Base-by-base conservation (phyloP, 495 filamentous ascomycete species). In the Podospora pseudocomata region DNA sequence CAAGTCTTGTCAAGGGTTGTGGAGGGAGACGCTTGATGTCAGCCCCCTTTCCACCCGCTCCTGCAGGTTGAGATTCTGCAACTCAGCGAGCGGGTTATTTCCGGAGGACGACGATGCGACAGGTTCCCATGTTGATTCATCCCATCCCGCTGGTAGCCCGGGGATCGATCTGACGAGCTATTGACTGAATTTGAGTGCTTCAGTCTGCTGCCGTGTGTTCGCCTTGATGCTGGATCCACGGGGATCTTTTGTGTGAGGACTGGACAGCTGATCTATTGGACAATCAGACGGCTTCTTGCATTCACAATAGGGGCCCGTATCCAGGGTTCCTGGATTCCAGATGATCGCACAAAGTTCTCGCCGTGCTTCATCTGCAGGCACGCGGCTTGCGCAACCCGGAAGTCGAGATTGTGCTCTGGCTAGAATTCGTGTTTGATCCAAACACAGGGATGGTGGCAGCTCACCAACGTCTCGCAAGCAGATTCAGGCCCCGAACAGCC, bases 181-280 rank as follows among this genome's bases (percentile, higher is more conserved):
- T 27, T 26, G 67, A 69, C 67, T 72, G 65, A 61, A 30, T 26
- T 62, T 34, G 19, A 49, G 26, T 20, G 56, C 23, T 62, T 67
- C 55, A 72, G 67, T 72, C 70, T 72, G 27, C 49, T 64, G 70
- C 70, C 70, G 68, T 70, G 54, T 63, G 30, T 49, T 63, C 34
- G 20, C 61, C 61, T 13, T 57, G 15, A 18, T 53, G 26, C 54
- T 65, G 64, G 54, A 34, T 20, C 53, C 27, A 44, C 39, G 18
- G 11, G 34, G 32, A 63, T 49, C 30, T 32, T 20, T 39, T 63
- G 61, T 20, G 32, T 39, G 28, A 20, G 49, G 15, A 11, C 20
- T 30, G 59, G 26, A 67, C 20, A 15, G 64, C 39, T 53, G 39
- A 44, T 15, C 64, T 57, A 67, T 67, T 67, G 61, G 69, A 27